Evolutionary conservation across 345 rosid genomes (phyloP), one percentile per base, ranked within the genome.

Genomic region (Euphorbia peplus): DNA sequence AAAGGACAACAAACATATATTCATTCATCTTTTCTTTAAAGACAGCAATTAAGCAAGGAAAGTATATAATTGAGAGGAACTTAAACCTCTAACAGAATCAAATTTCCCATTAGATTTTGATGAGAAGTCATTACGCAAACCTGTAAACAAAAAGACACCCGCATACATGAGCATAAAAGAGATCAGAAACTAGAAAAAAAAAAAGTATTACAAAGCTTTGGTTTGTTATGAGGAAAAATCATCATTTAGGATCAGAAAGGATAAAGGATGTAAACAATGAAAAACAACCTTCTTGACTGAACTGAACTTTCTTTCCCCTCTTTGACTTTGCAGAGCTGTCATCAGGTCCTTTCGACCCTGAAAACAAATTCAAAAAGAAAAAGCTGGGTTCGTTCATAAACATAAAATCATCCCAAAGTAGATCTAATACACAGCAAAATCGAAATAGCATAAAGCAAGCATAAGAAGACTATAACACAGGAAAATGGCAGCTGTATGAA

Each of bases 251-350:
- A 71, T 21, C 41, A 60, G 29, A 12, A 5, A 24, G 69, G 16
- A 56, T 46, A 18, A 10, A 7, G 39, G 32, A 28, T 25, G 42
- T 8, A 26, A 55, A 24, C 8, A 25, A 53, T 35, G 29, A n/a
- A 41, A 54, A 8, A 29, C 46, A 71, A 91, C 92, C 93, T 82
- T 65, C 82, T 30, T 76, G 21, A 52, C 75, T 75, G 44, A 86
- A 81, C 68, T 82, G 88, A 66, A 76, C 83, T 83, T 81, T 88
- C 79, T 79, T 81, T 72, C 84, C 81, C 74, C 77, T 85, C 81
- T 85, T 87, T 51, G 84, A 60, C 72, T 79, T 84, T 18, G 48
- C 73, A n/a, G 86, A 68, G 66, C 48, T 63, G 55, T 81, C 87
- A 24, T 87, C 92, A 73, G 84, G 87, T 46, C 88, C 86, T 76